Base-by-base conservation (phyloP, 352 stramenopile genomes). In the Pythium oligandrum region DNA sequence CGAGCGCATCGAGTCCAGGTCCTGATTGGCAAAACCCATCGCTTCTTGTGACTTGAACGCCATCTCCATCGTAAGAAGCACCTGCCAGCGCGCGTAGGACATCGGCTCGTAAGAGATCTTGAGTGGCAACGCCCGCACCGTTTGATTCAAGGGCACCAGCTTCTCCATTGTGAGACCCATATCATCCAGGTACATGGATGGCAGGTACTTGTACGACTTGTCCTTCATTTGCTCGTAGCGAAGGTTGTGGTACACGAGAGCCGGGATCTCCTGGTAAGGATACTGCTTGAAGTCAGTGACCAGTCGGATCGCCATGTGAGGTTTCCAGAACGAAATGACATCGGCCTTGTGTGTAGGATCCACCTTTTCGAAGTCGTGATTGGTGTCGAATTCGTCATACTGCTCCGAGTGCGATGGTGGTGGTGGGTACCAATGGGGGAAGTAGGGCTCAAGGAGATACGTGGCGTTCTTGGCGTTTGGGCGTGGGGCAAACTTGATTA, bases 1-100 rank as follows among this genome's bases (percentile, higher is more conserved):
- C 65, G 76, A 97, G 9, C 95, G 93, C 46, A 98, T 81, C 17
- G 86, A 73, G 51, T 96, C 86, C 60, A 98, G 81, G 43, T 89
- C 81, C 5, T 79, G 65, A 2, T 61, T 62, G 8, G 71, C 67
- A 48, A 90, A 82, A 3, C 79, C 79, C 49, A 90, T 64, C 47
- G 79, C 59, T 48, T 85, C 72, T 53, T 90, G 78, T 5, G 77
- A 81, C 33, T 63, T 53, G 30, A 88, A 73, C 34, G 80, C 75
- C 45, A 62, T 69, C 31, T 78, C 78, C 69, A 89, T 83, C 10
- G 78, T 88, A 31, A 92, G 54, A 46, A 89, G 68, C 57, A 92
- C 75, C 61, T 92, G 78, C 82, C 82, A 92, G 26, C 81, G 73
- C 17, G 76, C 78, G 51, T 86, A 92, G 10, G 77, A 87, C 64